phyloP scores from a whole-genome alignment of 108 stramenopile species.

The Nannochloropsis salina region DNA sequence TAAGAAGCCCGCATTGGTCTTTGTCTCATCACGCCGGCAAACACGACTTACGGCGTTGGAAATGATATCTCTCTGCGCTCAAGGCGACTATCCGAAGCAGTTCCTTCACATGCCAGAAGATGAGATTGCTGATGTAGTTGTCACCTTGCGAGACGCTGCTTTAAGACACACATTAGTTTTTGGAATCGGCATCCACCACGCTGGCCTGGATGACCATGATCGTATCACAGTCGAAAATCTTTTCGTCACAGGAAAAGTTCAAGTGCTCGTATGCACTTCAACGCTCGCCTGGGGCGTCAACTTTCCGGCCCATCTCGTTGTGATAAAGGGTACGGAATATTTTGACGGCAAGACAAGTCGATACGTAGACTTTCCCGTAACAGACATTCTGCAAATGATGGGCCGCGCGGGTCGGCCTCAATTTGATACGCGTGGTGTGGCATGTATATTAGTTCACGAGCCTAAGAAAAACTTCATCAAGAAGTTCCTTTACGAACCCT shows the following conservation, averaged over 20 bases:
- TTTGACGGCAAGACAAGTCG: constrained; percentile 85
- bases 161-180: constrained; percentile 87
- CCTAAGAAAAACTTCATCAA: constrained; percentile 94
- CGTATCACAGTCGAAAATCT: constrained; percentile 78
- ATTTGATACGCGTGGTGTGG: constrained; percentile 83
- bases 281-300: constrained; percentile 96
- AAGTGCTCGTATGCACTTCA: constrained; percentile 78
- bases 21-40: constrained; percentile 74
- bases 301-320: constrained; percentile 84
- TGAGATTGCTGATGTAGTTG: constrained; percentile 50
- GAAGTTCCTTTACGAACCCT: constrained; percentile 95
- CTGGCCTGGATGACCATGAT: constrained; percentile 69
- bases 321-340: constrained; percentile 97
- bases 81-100: constrained; percentile 51
- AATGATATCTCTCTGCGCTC: constrained; percentile 55
- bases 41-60: constrained; percentile 93
- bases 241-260: constrained; percentile 80
- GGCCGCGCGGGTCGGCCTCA: constrained; percentile 95
- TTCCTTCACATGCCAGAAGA: constrained; percentile 53
- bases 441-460: constrained; percentile 85
- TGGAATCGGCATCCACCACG: constrained; percentile 97
- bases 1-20: constrained; percentile 82
- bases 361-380: constrained; percentile 97
- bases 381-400: constrained; percentile 99
- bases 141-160: constrained; percentile 69